These are phyloP conservation scores for Carex parvula DNA, from an alignment of 176 grass and related monocot genomes.

Conservation along the genomic window DNA sequence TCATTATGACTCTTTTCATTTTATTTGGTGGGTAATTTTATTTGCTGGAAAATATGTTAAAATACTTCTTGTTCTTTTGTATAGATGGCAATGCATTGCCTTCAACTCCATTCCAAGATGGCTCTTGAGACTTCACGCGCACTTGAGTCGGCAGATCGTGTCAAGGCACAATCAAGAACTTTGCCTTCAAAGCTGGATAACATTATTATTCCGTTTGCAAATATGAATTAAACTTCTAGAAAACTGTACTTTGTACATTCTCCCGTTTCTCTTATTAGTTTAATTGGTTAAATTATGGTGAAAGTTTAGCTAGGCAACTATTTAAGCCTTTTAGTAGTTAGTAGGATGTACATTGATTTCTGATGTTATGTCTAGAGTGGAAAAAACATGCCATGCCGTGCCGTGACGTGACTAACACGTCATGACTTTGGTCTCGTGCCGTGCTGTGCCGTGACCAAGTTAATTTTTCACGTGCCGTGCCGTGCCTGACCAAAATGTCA, in stretches of 20 bases:
- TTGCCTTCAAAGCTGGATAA: conserved; percentile 54
- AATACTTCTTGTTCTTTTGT: conserved; percentile 11
- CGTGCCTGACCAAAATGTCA: too few species aligned
- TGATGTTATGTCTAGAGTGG: too few species aligned
- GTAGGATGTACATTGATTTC: too few species aligned
- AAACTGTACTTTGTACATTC: conserved; percentile 1
- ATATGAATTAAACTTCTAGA: conserved; percentile 40
- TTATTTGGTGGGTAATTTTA: conserved; percentile 1
- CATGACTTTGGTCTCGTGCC: too few species aligned
- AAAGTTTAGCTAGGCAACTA: too few species aligned
- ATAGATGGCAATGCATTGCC: conserved; percentile 91
- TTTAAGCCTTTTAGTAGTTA: too few species aligned
- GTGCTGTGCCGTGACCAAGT: too few species aligned
- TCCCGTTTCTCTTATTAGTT: not conserved
- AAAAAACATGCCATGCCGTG: too few species aligned
- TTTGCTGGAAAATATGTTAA: conserved; percentile 6
- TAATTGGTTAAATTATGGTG: not conserved
- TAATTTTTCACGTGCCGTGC: too few species aligned
- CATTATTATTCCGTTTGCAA: conserved; percentile 86
- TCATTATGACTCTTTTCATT: not conserved
- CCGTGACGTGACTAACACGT: too few species aligned
- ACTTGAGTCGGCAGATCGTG: conserved; percentile 49
- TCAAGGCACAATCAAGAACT: conserved; percentile 29
- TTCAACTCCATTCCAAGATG: conserved; percentile 83
- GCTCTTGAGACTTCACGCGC: conserved; percentile 79